Conservation (phyloP, 176 grass and related monocot genomes). For the Aegilops bicornis region DNA sequence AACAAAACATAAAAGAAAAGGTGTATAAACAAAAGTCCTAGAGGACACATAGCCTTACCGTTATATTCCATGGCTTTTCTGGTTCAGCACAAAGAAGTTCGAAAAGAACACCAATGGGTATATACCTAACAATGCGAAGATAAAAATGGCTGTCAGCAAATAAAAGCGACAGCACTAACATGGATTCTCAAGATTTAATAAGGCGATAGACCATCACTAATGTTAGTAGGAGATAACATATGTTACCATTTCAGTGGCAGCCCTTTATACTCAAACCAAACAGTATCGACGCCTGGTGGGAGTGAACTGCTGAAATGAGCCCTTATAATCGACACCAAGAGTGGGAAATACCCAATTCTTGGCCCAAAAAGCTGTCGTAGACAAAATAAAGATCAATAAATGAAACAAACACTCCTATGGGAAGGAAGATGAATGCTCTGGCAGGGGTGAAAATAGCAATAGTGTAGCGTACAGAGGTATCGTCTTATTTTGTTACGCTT, state of each 20-base stretch:
- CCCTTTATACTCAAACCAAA: slow-evolving; percentile 98
- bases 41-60: slow-evolving; percentile 45
- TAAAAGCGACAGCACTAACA: neutral
- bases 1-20: neutral
- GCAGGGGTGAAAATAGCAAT: neutral
- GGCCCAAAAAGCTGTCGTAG: slow-evolving; percentile 60
- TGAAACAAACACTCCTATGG: neutral
- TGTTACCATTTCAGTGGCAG: slow-evolving; percentile 86
- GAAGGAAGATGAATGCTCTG: neutral
- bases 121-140: slow-evolving; percentile 63
- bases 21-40: neutral
- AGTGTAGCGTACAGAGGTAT: neutral
- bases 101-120: slow-evolving; percentile 93
- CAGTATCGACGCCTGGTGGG: slow-evolving; percentile 74
- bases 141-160: neutral
- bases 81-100: slow-evolving; percentile 92
- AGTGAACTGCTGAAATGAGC: slow-evolving; percentile 83
- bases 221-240: neutral
- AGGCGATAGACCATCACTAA: neutral
- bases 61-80: slow-evolving; percentile 97
- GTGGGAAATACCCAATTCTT: slow-evolving; percentile 82
- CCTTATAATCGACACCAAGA: slow-evolving; percentile 76
- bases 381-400: slow-evolving; percentile 5
- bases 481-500: neutral
- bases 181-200: neutral